These are phyloP conservation scores for Salvia hispanica DNA, from an alignment of 257 asterid genomes.

Conservation along the genomic window DNA sequence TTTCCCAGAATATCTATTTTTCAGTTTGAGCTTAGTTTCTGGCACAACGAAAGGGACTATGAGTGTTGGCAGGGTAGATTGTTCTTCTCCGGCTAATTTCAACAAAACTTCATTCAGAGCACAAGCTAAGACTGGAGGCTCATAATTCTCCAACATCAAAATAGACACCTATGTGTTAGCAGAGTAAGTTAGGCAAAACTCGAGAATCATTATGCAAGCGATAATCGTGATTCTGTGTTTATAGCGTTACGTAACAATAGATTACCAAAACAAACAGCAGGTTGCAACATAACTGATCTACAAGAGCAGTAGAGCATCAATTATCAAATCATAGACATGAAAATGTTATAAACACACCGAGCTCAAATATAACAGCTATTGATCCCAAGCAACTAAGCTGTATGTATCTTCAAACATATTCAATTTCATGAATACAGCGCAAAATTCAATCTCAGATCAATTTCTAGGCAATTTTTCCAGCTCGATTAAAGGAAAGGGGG, in stretches of 20 bases:
- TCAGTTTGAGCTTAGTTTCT: constrained; percentile 63
- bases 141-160: constrained; percentile 58
- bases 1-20: constrained; percentile 38
- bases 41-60: constrained; percentile 61
- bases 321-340: background rate
- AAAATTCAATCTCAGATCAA: background rate
- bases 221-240: background rate
- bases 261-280: background rate
- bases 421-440: background rate
- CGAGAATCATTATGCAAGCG: constrained; percentile 9
- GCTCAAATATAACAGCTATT: background rate
- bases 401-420: background rate
- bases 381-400: no score
- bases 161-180: constrained; percentile 56
- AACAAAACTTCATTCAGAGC: constrained; percentile 75
- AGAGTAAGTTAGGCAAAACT: constrained; percentile 1
- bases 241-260: background rate
- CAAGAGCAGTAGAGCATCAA: background rate
- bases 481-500: background rate
- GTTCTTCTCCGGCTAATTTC: constrained; percentile 46
- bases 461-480: constrained; percentile 17
- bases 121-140: constrained; percentile 74
- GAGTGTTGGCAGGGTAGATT: constrained; percentile 47
- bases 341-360: background rate
- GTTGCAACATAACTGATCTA: background rate